Base-by-base conservation (phyloP, 768 basidiomycete genomes). In the Auricularia sp. region DNA sequence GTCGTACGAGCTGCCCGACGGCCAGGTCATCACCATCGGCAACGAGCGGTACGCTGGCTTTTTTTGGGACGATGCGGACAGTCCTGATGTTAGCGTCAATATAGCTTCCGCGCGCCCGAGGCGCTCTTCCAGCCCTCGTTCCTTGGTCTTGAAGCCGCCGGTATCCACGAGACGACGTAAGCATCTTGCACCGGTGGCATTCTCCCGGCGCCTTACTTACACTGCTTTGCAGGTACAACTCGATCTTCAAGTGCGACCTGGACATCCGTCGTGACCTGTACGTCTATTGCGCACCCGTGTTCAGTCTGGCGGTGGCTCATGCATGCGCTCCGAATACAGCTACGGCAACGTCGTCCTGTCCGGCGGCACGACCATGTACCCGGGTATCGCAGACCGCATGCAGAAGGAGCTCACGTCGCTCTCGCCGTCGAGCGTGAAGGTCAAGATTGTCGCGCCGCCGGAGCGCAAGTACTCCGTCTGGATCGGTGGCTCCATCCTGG, bases 81-180 rank as follows among this genome's bases (percentile, higher is more conserved):
- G 33, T 51, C 18, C 58, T 44, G 59, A 44, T 61, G 3, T 62
- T 33, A 18, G 44, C 44, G 33, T 2, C 64, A 1, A 7, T 7
- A 42, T 42, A 74, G 76, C 67, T 87, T 94, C 92, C 90, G 93
- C 75, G 88, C 90, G 64, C 91, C 93, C 70, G 93, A 96, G 76
- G 91, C 91, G 18, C 86, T 96, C 76, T 96, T 94, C 90, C 90
- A 93, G 79, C 93, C 93, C 64, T 81, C 88, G 33, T 86, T 96
- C 83, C 81, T 94, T 66, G 92, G 92, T 71, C 87, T 86, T 64
- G 86, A 87, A 74, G 80, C 83, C 61, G 77, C 82, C 44, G 86
- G 86, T 79, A 84, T 86, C 72, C 91, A 94, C 79, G 91, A 94
- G 80, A 93, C 91, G 62, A 90, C 88, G 83, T 87, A 76, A 51